A percentile compares a stretch with the other conserved stretches of the same genome.
These are phyloP conservation scores for Coemansia sp. DNA, from an alignment of 192 early-diverging fungal genomes.

Conservation along the genomic window DNA sequence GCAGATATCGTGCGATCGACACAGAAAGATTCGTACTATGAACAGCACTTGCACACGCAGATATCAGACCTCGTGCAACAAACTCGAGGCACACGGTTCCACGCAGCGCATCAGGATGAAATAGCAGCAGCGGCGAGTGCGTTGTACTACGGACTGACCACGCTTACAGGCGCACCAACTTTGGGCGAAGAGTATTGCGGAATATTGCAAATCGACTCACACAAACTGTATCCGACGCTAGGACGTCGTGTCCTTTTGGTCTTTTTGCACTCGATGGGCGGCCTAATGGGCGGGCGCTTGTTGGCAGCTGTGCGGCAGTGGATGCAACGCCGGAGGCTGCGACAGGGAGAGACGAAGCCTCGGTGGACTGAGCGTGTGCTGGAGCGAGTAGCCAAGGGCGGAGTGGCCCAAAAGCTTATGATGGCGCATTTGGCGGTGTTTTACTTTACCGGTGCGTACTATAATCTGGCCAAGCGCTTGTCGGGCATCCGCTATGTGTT, in stretches of 20 bases:
- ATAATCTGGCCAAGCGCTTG: slow-evolving; percentile 76
- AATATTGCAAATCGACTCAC: slow-evolving; percentile 64
- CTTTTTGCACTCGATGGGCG: slow-evolving; percentile 31
- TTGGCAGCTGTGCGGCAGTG: slow-evolving; percentile 19
- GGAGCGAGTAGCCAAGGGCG: slow-evolving; percentile 2
- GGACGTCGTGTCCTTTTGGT: slow-evolving; percentile 40
- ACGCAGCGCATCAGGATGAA: slow-evolving; percentile 62
- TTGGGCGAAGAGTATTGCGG: slow-evolving; percentile 96
- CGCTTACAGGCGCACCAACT: slow-evolving; percentile 71
- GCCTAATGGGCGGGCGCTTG: slow-evolving; percentile 3
- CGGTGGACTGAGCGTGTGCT: slow-evolving; percentile 7
- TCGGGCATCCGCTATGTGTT: slow-evolving; percentile 82
- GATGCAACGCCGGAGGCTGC: slow-evolving; percentile 21
- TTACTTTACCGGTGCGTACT: slow-evolving; percentile 84
- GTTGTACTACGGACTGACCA: slow-evolving; percentile 74
- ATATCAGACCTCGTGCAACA: slow-evolving; percentile 62
- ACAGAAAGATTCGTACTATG: slow-evolving; percentile 88
- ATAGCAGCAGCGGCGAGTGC: slow-evolving; percentile 61
- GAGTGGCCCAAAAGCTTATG: slow-evolving; percentile 12
- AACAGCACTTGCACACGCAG: slow-evolving; percentile 62
- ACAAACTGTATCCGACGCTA: slow-evolving; percentile 54
- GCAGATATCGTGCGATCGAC: slow-evolving; percentile 84
- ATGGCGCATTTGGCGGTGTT: slow-evolving; percentile 81
- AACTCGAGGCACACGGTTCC: slow-evolving; percentile 57
- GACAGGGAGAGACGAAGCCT: neutral